Base-by-base conservation (phyloP, 1,139 yeast genomes). In the Maudiozyma humilis region DNA sequence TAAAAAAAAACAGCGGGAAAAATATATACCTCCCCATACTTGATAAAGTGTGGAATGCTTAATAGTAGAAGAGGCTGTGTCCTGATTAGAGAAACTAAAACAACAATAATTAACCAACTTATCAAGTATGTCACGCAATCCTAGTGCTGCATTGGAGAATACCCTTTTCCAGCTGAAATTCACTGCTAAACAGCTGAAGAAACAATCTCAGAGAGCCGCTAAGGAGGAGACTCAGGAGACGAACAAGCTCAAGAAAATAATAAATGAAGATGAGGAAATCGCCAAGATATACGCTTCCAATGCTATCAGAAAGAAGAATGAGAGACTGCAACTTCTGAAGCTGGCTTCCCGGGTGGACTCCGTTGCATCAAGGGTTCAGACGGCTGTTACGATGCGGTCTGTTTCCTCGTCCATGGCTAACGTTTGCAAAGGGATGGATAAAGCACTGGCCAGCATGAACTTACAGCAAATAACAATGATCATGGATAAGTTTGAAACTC, bases 401-500 rank as follows among this genome's bases (percentile, higher is more conserved):
- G 96, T 91, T 5, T 86, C 96, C 0, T 91, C 93, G 0, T 89
- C 88, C 55, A 91, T 93, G 97, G 77, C 93, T 3, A 81, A 77
- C 47, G 96, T 91, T 8, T 93, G 93, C 43, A 78, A 74, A 56
- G 97, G 97, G 13, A 91, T 93, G 98, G 98, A 93, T 62, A 81
- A 78, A 56, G 98, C 98, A 0, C 75, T 93, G 67, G 94, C 86
- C 58, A 82, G 94, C 33, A 93, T 93, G 98, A 91, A 93, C 63
- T 69, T 93, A 50, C 97, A 93, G 60, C 76, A 78, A 55, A 91
- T 93, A 34, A 86, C 96, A 6, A 67, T 88, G 68, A 94, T 91
- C 15, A 91, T 93, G 98, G 98, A 91, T 65, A 89, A 87, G 64
- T 93, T 93, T 62, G 99, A 93, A 63, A 77, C 73, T 48, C 99